phyloP scores from a whole-genome alignment of 768 basidiomycete genomes.

The Chalciporus sphaerocephalus region DNA sequence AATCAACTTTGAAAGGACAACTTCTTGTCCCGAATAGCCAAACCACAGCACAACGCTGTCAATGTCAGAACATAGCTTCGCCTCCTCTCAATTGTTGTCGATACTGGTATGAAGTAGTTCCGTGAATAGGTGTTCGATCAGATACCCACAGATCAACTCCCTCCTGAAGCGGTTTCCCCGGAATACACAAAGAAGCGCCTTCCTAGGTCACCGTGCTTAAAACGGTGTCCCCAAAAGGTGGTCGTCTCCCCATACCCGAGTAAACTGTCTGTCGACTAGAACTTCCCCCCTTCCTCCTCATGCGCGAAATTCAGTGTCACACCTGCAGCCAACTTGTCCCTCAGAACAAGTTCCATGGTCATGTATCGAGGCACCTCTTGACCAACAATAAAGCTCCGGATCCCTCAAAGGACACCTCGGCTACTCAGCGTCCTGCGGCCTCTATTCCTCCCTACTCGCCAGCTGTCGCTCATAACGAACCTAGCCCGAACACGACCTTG shows the following conservation, averaged over 20 bases:
- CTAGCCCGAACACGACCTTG: constrained; percentile 2
- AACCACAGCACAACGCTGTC: too few relatives aligned
- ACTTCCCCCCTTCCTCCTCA: neutral
- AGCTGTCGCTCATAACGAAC: neutral
- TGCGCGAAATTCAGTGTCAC: constrained; percentile 14
- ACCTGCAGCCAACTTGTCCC: constrained; percentile 13
- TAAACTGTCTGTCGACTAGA: too few relatives aligned
- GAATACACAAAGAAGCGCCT: neutral
- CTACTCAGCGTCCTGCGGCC: neutral
- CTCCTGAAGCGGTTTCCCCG: neutral
- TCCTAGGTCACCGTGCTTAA: neutral
- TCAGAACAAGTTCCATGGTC: constrained; percentile 11
- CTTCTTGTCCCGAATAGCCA: too few relatives aligned
- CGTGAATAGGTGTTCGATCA: too few relatives aligned
- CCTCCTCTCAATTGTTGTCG: too few relatives aligned
- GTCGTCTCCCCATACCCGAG: neutral
- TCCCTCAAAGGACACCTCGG: neutral
- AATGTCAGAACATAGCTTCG: too few relatives aligned
- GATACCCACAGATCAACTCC: neutral
- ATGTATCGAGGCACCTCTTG: constrained; percentile 7
- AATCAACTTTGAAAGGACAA: too few relatives aligned
- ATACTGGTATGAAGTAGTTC: too few relatives aligned
- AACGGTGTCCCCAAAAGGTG: neutral
- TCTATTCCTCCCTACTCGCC: neutral
- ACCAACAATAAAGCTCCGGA: neutral